A percentile compares a stretch with the other conserved stretches of the same genome.
Evolutionary conservation across 106 monocot genomes (phyloP).

Genomic region (Triglochin maritima): DNA sequence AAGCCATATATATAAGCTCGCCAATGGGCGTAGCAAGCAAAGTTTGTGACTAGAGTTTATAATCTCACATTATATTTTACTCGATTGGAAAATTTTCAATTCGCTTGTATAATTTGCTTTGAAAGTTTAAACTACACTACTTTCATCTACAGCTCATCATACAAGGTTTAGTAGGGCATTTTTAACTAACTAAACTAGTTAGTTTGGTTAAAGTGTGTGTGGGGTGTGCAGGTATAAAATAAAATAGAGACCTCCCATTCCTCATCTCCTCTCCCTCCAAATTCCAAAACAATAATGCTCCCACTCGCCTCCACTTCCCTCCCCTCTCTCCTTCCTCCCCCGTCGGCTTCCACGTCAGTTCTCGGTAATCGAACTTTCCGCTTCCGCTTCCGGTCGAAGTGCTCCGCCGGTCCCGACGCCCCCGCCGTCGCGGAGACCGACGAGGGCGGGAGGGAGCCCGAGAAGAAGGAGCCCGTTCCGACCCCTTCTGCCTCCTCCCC

Average conservation of each 20-base stretch:
- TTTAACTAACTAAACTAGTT: background rate
- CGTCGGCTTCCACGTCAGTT: too few relatives aligned
- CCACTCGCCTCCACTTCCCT: background rate
- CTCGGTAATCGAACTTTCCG: too few relatives aligned
- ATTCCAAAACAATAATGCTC: background rate
- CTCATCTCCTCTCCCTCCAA: background rate
- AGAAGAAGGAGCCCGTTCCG: background rate
- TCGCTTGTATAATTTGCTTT: too few relatives aligned
- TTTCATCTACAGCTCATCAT: too few relatives aligned
- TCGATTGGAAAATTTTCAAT: too few relatives aligned
- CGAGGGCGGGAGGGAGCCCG: conserved; percentile 5
- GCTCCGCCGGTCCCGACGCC: conserved; percentile 16
- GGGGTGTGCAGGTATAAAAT: background rate
- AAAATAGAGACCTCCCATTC: background rate
- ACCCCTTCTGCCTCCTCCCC: conserved; percentile 10
- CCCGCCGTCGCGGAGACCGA: conserved; percentile 10
- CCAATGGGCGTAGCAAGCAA: too few relatives aligned
- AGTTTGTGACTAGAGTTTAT: too few relatives aligned
- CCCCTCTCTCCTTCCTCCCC: background rate
- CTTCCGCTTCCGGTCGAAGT: background rate
- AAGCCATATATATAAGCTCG: too few relatives aligned
- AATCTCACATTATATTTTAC: too few relatives aligned
- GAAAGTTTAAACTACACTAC: too few relatives aligned
- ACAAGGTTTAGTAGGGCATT: background rate
- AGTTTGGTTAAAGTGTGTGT: background rate